Base-by-base conservation (phyloP, 345 rosid genomes). In the Fremontodendron californicum region DNA sequence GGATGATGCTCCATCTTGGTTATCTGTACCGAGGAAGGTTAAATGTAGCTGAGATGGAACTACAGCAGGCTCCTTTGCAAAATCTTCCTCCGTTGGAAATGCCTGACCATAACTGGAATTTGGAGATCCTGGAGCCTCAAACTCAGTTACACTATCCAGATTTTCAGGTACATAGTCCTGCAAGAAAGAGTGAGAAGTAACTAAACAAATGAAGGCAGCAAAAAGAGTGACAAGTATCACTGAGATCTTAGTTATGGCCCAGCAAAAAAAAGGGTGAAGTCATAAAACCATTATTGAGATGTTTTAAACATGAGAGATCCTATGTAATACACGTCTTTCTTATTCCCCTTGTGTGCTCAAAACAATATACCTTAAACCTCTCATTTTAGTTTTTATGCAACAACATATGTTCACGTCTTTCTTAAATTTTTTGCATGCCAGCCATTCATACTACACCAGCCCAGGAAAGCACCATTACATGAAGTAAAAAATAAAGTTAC, bases 101-200 rank as follows among this genome's bases (percentile, higher is more conserved):
- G 81, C 72, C 81, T 89, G 93, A 54, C 91, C 75, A 71, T 95
- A 95, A 80, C 88, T 87, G 31, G 87, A 85, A 64, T 86, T 93
- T 73, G 99, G 99, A 57, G 99, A 95, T 37, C 80, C 82, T 19
- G 97, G 98, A 21, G 86, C 90, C 84, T 93, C 97, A 48, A 95
- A 93, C 80, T 91, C 93, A 4, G 82, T 79, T 65, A 90, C 89
- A 82, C 93, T 92, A 43, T 95, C 99, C 21, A 87, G 85, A 82
- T 75, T 93, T 80, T 93, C 97, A 18, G 94, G 97, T 66, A 92
- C 92, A 71, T 75, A 78, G 70, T 85, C 92, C 99, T 95, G 90
- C 82, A 82, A 46, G 57, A 64, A 67, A 68, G 16, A 16, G 37
- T 43, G 15, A 67, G 42, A 61, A 11, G 37, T 40, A 31, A 25